Evolutionary conservation across 768 basidiomycete genomes (phyloP).

Genomic region (Pleurotus platypus): DNA sequence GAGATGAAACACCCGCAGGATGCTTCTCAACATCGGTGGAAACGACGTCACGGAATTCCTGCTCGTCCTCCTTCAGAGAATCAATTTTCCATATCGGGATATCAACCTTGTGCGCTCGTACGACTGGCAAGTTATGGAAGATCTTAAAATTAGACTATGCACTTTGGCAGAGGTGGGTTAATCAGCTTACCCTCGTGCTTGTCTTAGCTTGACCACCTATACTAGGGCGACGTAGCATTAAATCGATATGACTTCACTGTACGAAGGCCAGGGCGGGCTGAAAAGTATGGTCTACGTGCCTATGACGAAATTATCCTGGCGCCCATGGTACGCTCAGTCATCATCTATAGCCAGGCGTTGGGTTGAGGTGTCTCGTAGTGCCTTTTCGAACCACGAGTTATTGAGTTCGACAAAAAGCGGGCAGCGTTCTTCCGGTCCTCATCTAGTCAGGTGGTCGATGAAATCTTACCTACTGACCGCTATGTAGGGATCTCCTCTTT

Average conservation of each 20-base stretch:
- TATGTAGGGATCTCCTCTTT: constrained; percentile 36
- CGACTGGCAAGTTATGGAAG: constrained; percentile 91
- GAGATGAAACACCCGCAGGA: constrained; percentile 34
- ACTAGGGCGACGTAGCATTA: constrained; percentile 81
- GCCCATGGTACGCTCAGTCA: constrained; percentile 66
- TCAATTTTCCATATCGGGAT: constrained; percentile 86
- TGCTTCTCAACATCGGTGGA: constrained; percentile 84
- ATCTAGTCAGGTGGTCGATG: constrained; percentile 63
- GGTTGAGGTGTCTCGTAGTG: constrained; percentile 47
- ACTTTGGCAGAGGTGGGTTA: constrained; percentile 79
- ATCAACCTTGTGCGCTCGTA: constrained; percentile 72
- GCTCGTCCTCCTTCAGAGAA: constrained; percentile 71
- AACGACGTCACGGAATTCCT: constrained; percentile 94
- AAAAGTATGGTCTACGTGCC: constrained; percentile 86
- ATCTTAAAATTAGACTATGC: constrained; percentile 80
- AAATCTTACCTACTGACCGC: constrained; percentile 43
- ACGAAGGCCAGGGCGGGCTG: constrained; percentile 69
- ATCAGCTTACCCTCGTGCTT: neutral
- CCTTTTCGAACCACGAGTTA: constrained; percentile 88
- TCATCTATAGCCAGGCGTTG: neutral
- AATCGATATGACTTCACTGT: constrained; percentile 91
- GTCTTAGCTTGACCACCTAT: constrained; percentile 1
- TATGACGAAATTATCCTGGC: constrained; percentile 96
- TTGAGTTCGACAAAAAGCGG: constrained; percentile 83
- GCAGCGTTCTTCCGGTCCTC: constrained; percentile 44